Percentiles rank a stretch among this genome's conserved stretches.
Evolutionary conservation across 1,139 yeast species (phyloP).

Genomic region (Diutina catenulata): DNA sequence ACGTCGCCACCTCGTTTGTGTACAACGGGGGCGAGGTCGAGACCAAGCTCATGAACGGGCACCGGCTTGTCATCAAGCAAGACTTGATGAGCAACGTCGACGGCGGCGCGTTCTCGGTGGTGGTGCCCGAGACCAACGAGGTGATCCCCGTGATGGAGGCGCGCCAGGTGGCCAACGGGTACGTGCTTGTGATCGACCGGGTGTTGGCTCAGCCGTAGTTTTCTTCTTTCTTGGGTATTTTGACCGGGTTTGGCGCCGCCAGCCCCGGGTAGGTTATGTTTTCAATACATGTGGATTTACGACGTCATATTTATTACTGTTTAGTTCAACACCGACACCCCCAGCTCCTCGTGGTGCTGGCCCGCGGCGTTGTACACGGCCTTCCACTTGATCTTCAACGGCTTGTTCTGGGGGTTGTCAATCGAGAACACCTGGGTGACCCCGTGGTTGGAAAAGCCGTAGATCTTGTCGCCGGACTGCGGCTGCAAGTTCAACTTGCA

Average conservation of each 20-base stretch:
- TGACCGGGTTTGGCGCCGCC: no score
- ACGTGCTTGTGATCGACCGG: slow-evolving; percentile 1
- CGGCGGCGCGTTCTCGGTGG: neutral
- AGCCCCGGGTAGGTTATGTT: no score
- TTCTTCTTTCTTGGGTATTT: neutral
- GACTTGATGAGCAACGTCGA: neutral
- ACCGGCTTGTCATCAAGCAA: neutral
- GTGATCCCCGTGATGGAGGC: neutral
- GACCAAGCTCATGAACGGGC: slow-evolving; percentile 1
- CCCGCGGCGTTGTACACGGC: slow-evolving; percentile 44
- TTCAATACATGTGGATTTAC: no score
- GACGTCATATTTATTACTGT: no score
- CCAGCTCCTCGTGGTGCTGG: slow-evolving; percentile 39
- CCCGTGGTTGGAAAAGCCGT: slow-evolving; percentile 40
- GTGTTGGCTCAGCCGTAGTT: neutral
- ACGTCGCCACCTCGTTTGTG: slow-evolving; percentile 17
- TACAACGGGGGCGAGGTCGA: neutral
- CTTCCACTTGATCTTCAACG: slow-evolving; percentile 76
- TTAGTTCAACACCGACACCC: slow-evolving; percentile 29
- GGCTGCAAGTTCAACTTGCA: slow-evolving; percentile 57
- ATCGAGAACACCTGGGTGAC: slow-evolving; percentile 52
- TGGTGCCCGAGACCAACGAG: neutral
- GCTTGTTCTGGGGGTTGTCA: slow-evolving; percentile 34
- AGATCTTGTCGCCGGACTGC: slow-evolving; percentile 43
- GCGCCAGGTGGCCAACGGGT: neutral